Evolutionary conservation across 495 filamentous ascomycete genomes (phyloP), one percentile per base, ranked within the genome.

Genomic region (Lichina pygmaea): DNA sequence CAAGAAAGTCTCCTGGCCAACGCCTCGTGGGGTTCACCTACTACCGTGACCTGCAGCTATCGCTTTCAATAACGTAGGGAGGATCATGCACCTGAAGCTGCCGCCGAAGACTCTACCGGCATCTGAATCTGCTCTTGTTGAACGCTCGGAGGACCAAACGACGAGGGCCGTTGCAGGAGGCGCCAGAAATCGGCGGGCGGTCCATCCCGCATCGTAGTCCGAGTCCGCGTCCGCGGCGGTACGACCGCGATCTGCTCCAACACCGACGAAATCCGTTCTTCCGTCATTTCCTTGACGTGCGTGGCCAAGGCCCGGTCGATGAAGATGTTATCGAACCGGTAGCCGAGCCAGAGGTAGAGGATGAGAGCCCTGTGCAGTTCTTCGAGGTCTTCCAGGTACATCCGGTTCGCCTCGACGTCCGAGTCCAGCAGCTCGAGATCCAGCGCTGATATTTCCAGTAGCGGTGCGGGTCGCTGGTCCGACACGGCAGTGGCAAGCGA

Each of bases 341-440:
- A 79, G 47, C 71, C 72, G 13, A 95, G 65, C 89, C 89, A 97
- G 7, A 86, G 64, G 52, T 93, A 97, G 15, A 86, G 58, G 15
- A 86, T 78, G 33, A 95, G 58, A 12, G 71, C 63, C 54, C 80
- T 83, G 60, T 97, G 91, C 17, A 95, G 61, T 13, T 51, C 53
- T 59, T 95, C 91, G 41, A 93, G 58, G 7, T 63, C 55, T 31
- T 58, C 53, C 50, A 95, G 56, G 45, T 81, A 78, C 0, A 63
- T 54, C 42, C 59, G 66, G 44, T 55, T 55, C 10, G 48, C 53
- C 6, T 53, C 64, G 7, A 60, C 60, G 3, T 62, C 61, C 38
- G 65, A 52, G 43, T 72, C 79, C 4, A 93, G 67, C 0, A 82
- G 52, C 43, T 81, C 77, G 4, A 92, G 56, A 48, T 78, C 65